Percentiles rank a stretch among this genome's conserved stretches.
Evolutionary conservation across 352 stramenopile genomes (phyloP).

Genomic region (Thraustochytrium sp.): DNA sequence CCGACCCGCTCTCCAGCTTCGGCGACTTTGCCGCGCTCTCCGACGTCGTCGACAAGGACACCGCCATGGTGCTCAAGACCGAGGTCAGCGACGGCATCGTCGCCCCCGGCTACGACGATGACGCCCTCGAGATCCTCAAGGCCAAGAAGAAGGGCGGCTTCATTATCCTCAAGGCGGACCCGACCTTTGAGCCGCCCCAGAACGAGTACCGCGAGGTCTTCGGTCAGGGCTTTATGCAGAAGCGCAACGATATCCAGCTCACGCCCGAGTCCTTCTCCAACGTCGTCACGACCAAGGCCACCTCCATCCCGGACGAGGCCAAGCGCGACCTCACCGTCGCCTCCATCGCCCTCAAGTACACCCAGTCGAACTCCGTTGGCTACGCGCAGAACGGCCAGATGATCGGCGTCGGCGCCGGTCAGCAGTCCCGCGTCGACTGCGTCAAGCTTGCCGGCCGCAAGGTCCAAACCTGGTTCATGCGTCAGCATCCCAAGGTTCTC

Average conservation of each 20-base stretch:
- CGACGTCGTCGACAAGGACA: constrained; percentile 95
- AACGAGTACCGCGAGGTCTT: constrained; percentile 97
- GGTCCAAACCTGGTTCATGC: constrained; percentile 93
- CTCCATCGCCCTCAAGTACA: constrained; percentile 99
- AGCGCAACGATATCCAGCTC: constrained; percentile 94
- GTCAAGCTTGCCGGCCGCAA: constrained; percentile 98
- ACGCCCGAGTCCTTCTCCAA: constrained; percentile 71
- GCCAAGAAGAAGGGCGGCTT: constrained; percentile 98
- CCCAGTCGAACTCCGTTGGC: constrained; percentile 96
- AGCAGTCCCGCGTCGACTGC: constrained; percentile 98
- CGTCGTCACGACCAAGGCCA: constrained; percentile 66
- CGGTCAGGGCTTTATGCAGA: constrained; percentile 96
- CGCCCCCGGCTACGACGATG: constrained; percentile 92
- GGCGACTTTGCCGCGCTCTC: constrained; percentile 97
- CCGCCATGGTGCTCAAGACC: constrained; percentile 95
- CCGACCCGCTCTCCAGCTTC: constrained; percentile 97
- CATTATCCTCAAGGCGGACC: constrained; percentile 92
- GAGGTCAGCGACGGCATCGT: constrained; percentile 99
- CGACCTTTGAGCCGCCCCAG: constrained; percentile 78
- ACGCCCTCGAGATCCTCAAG: constrained; percentile 94
- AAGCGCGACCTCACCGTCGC: constrained; percentile 91
- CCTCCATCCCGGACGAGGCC: neutral
- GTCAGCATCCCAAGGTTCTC: constrained; percentile 93
- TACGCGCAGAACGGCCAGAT: constrained; percentile 99
- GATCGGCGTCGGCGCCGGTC: constrained; percentile 97